Base-by-base conservation (phyloP, 495 filamentous ascomycete genomes). In the Penicillium daleae region DNA sequence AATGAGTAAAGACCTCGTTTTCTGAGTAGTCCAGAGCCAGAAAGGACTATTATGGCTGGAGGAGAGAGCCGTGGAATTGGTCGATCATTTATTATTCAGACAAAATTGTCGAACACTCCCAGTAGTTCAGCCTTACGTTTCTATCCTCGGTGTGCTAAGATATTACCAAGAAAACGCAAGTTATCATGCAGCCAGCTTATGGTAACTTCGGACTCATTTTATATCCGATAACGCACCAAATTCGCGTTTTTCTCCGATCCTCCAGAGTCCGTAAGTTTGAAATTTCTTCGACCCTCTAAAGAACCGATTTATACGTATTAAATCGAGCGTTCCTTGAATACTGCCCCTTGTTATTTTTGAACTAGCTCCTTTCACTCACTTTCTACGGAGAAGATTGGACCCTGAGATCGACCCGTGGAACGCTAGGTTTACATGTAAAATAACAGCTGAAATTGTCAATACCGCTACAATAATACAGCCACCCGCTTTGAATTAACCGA, bases 401-500 rank as follows among this genome's bases (percentile, higher is more conserved):
- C 46, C 22, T 50, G 22, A 50, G 26, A 27, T 50, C 22, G 46
- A 50, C 24, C 5, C 24, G 46, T 26, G 42, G 46, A 50, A 50
- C 46, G 24, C 15, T 29, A 29, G 46, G 9, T n/a, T 50, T 26
- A 27, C 46, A 12, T 6, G 26, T 27, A 50, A 29, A 21, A 17
- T 50, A 50, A 9, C 24, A 4, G 17, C 46, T 15, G 46, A 29
- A 50, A 29, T 29, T 17, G 12, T 29, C 24, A 17, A 50, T 50
- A 50, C 46, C 13, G 15, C 26, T 5, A 2, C 46, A 1, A 50
- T 29, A 46, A 4, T 46, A 50, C 46, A 50, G 46, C 12, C 46
- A 50, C 46, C 46, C 46, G 46, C 24, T 26, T 12, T 15, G 26
- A 50, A 29, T 50, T 50, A 26, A 50, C 46, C 46, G 46, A 27